Percentiles rank a stretch among this genome's conserved stretches.
These are phyloP conservation scores for Wickerhamiella musiphila DNA, from an alignment of 805 yeast species.

Conservation along the genomic window DNA sequence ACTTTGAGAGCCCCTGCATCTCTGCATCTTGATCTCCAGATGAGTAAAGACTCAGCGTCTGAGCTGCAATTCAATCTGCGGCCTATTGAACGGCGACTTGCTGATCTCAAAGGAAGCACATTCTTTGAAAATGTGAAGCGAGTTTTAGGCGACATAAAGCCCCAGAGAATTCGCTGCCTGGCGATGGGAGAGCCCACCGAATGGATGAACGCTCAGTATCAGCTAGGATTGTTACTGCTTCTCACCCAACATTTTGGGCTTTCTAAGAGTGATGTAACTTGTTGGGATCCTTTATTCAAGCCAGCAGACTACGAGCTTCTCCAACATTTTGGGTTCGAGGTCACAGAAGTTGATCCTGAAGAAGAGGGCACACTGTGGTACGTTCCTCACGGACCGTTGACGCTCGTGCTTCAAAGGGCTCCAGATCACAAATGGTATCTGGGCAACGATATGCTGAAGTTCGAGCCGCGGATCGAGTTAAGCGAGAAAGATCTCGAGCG, in stretches of 20 bases:
- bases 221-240: constrained; percentile 39
- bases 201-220: constrained; percentile 34
- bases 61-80: too few relatives aligned
- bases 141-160: background rate
- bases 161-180: constrained; percentile 35
- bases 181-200: constrained; percentile 55
- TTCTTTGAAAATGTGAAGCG: background rate
- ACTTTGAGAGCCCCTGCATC: too few relatives aligned
- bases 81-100: background rate
- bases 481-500: constrained; percentile 7
- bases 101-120: background rate
- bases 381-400: constrained; percentile 61
- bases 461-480: constrained; percentile 21
- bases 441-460: constrained; percentile 14
- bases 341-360: constrained; percentile 16
- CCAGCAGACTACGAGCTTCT: constrained; percentile 28
- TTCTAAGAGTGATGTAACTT: constrained; percentile 21
- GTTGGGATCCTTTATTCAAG: constrained; percentile 51
- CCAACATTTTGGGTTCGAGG: constrained; percentile 13
- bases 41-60: too few relatives aligned
- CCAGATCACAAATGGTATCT: constrained; percentile 5
- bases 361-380: constrained; percentile 29
- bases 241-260: constrained; percentile 18
- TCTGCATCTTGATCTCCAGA: too few relatives aligned
- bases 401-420: constrained; percentile 15